Conservation (phyloP, 2,329 filamentous ascomycete genomes). For the Fusarium nurragi region DNA sequence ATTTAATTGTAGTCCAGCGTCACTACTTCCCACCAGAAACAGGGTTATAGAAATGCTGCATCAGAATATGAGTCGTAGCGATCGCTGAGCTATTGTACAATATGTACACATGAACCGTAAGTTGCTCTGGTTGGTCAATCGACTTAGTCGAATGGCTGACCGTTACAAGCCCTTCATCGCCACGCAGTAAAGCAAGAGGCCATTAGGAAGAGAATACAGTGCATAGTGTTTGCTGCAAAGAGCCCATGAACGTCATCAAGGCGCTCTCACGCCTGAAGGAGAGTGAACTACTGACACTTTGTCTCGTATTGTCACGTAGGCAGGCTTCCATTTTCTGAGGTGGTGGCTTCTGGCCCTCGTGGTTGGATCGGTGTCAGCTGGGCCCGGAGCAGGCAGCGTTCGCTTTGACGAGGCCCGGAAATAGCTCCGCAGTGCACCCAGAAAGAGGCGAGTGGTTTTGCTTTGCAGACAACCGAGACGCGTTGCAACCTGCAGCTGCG, state of each 20-base stretch:
- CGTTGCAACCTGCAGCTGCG: conserved; percentile 33
- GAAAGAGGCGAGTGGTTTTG: conserved; percentile 25
- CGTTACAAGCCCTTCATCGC: background rate
- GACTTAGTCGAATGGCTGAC: background rate
- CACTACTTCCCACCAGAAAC: too few species aligned
- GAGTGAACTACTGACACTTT: background rate
- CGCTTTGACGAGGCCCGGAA: conserved; percentile 22
- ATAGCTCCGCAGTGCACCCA: conserved; percentile 16
- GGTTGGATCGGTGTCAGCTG: conserved; percentile 23
- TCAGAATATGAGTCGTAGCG: too few species aligned
- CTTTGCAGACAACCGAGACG: conserved; percentile 13
- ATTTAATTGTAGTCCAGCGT: too few species aligned
- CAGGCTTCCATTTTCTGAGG: background rate
- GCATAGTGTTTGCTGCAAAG: conserved; percentile 10
- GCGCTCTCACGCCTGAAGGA: background rate
- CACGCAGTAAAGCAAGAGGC: background rate
- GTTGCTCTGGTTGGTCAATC: background rate
- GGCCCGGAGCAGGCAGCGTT: conserved; percentile 5
- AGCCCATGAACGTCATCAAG: conserved; percentile 2
- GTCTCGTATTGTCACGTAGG: background rate
- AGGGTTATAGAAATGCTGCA: too few species aligned
- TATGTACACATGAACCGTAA: too few species aligned
- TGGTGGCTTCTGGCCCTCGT: conserved; percentile 1
- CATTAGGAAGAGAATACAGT: background rate
- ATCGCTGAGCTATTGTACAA: background rate